phyloP scores from a whole-genome alignment of 345 rosid species.

The Raphanus sativus region DNA sequence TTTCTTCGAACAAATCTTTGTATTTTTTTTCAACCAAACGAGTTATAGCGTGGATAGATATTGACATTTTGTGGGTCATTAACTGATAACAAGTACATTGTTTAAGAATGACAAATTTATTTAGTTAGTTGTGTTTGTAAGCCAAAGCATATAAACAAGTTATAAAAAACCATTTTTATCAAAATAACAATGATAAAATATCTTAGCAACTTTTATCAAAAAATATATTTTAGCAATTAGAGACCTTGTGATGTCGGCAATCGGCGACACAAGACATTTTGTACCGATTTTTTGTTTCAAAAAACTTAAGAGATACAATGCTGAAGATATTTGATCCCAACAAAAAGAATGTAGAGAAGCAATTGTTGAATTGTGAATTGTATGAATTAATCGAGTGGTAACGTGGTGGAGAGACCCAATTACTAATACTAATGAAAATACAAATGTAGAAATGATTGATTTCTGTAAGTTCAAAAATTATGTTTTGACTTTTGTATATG shows the following conservation, averaged over 20 bases:
- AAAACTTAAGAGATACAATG: not conserved
- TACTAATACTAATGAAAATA: not conserved
- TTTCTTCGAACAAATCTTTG: not conserved
- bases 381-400: not conserved
- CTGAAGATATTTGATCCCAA: not conserved
- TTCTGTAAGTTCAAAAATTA: not conserved
- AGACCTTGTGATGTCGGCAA: conserved; percentile 2
- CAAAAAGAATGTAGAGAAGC: not conserved
- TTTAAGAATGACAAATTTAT: not conserved
- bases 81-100: not conserved
- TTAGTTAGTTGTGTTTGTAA: not conserved
- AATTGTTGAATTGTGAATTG: not conserved
- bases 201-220: not conserved
- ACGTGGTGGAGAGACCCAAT: not conserved
- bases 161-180: not conserved
- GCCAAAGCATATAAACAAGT: not conserved
- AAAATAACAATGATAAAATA: not conserved
- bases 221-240: not conserved
- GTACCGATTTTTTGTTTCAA: not conserved
- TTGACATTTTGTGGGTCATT: not conserved
- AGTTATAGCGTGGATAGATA: not conserved
- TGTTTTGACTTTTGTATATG: not conserved
- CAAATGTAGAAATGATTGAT: not conserved
- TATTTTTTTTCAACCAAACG: conserved; percentile 6
- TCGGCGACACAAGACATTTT: not conserved